phyloP scores from a whole-genome alignment of 139 green algal species.

The Monoraphidium neglectum region DNA sequence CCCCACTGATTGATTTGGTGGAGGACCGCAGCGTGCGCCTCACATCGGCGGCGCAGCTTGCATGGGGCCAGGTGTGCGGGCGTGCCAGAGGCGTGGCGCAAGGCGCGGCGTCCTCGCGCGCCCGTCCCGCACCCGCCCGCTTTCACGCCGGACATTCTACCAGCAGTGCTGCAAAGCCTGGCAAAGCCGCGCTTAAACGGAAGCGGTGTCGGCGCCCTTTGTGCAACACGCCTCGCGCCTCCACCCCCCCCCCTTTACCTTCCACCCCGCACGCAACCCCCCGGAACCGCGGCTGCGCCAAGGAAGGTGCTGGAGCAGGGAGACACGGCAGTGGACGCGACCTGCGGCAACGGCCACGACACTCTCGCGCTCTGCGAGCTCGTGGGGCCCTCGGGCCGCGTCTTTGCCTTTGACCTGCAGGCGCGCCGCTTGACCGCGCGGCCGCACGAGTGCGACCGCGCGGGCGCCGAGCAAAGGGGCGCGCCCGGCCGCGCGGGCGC shows the following conservation, averaged over 20 bases:
- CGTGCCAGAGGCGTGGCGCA: neutral
- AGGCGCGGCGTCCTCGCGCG: neutral
- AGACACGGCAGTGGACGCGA: conserved; percentile 62
- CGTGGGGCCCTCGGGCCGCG: conserved; percentile 47
- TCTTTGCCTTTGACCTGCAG: conserved; percentile 71
- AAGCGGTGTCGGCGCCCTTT: neutral
- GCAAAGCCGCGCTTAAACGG: neutral
- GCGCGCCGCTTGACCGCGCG: neutral
- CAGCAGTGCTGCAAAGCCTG: neutral
- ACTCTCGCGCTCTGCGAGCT: conserved; percentile 53
- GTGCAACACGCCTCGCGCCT: neutral
- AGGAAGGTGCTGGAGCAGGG: conserved; percentile 51
- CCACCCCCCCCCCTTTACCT: neutral
- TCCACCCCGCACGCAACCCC: too few relatives aligned
- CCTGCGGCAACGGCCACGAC: conserved; percentile 71
- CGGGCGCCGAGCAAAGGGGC: too few relatives aligned
- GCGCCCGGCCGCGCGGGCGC: too few relatives aligned
- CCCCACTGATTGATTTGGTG: conserved; percentile 29
- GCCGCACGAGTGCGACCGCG: neutral
- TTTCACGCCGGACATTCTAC: neutral
- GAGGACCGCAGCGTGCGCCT: conserved; percentile 18
- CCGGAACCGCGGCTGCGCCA: conserved; percentile 28
- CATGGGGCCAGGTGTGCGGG: conserved; percentile 33
- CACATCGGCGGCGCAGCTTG: conserved; percentile 29
- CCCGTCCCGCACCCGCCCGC: neutral